phyloP scores from a whole-genome alignment of 768 basidiomycete species.

The Thelephora ganbajun region DNA sequence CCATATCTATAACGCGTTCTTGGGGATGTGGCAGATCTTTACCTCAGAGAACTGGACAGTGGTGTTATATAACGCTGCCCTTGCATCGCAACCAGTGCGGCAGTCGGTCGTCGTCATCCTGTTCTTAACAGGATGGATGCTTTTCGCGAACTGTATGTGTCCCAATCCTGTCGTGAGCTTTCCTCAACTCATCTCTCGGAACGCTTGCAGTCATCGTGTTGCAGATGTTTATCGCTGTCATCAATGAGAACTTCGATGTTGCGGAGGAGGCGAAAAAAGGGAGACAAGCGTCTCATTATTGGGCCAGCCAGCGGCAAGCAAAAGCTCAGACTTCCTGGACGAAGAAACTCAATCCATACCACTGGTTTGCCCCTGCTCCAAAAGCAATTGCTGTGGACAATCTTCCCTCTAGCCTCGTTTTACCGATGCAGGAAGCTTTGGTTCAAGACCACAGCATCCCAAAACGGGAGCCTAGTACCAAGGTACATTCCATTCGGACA shows the following conservation, averaged over 20 bases:
- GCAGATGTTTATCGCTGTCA: slow-evolving; percentile 95
- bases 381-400: slow-evolving; percentile 58
- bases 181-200: slow-evolving; percentile 1
- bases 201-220: slow-evolving; percentile 60
- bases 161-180: not conserved
- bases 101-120: slow-evolving; percentile 60
- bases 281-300: slow-evolving; percentile 63
- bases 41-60: slow-evolving; percentile 94
- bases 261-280: slow-evolving; percentile 83
- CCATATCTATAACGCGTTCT: slow-evolving; percentile 71
- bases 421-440: slow-evolving; percentile 69
- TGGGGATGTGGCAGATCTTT: slow-evolving; percentile 80
- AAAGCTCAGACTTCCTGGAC: slow-evolving; percentile 46
- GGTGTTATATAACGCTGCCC: slow-evolving; percentile 47
- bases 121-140: slow-evolving; percentile 73
- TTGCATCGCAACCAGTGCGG: slow-evolving; percentile 45
- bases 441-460: slow-evolving; percentile 43
- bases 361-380: slow-evolving; percentile 64
- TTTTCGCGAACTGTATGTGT: slow-evolving; percentile 80
- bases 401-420: slow-evolving; percentile 55
- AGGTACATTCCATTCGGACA: slow-evolving; percentile 14
- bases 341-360: slow-evolving; percentile 71
- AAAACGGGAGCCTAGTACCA: slow-evolving; percentile 15
- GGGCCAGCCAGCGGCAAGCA: slow-evolving; percentile 39
- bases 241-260: slow-evolving; percentile 89